Evolutionary conservation across 495 filamentous ascomycete genomes (phyloP).

Genomic region (Talaromyces thailandensis): DNA sequence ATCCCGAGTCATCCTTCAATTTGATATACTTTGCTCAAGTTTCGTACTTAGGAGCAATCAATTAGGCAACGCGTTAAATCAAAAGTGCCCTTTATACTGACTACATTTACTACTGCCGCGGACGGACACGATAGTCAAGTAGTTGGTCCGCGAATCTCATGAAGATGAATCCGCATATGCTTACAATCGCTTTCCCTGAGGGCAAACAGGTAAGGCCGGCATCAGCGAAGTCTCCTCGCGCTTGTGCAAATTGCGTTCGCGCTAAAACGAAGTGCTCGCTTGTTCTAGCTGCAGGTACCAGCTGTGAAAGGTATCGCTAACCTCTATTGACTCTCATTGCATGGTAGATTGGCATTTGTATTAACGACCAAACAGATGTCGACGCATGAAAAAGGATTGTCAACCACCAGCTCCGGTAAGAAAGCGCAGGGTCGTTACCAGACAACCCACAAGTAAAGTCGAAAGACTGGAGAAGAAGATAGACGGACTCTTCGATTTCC

Average conservation of each 20-base stretch:
- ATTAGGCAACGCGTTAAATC: neutral
- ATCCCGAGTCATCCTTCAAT: neutral
- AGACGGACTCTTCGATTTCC: constrained; percentile 37
- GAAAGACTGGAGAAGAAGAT: constrained; percentile 43
- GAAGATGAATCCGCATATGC: neutral
- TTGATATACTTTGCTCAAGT: neutral
- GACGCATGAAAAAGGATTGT: constrained; percentile 36
- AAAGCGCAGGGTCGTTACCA: constrained; percentile 20
- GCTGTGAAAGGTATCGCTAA: constrained; percentile 2
- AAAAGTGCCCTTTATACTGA: neutral
- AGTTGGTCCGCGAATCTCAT: neutral
- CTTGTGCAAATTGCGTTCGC: neutral
- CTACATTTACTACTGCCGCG: neutral
- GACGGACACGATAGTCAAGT: neutral
- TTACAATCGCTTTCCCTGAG: neutral
- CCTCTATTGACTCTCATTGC: neutral
- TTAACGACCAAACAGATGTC: constrained; percentile 29
- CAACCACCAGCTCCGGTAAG: constrained; percentile 22
- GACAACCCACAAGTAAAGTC: constrained; percentile 15
- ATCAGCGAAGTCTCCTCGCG: neutral
- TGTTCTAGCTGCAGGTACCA: neutral
- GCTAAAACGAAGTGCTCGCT: neutral
- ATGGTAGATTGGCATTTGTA: neutral
- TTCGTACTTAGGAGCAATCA: neutral
- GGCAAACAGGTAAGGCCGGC: neutral